Base-by-base conservation (phyloP, 768 basidiomycete species). In the Collybiopsis luxurians region DNA sequence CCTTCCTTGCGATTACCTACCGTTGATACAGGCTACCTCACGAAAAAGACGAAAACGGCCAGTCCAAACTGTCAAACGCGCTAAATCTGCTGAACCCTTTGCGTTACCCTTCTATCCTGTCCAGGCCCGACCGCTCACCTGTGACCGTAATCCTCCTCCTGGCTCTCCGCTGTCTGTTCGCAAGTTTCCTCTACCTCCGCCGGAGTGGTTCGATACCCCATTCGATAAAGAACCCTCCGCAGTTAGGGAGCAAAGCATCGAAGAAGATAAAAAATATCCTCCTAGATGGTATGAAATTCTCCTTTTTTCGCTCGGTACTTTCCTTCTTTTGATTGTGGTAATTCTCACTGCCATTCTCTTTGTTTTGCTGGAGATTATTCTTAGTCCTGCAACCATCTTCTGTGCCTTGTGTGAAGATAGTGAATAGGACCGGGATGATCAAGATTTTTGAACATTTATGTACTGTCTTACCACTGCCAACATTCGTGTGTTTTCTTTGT, bases 181-280 rank as follows among this genome's bases (percentile, higher is more conserved):
- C 17, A 54, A 44, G 26, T 1, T 30, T 11, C 42, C 53, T 15
- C 40, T 28, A 3, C 53, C 53, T 26, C 53, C 53, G 11, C 53
- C 53, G 17, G 53, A 54, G 40, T 54, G 53, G 53, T 54, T 43
- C 27, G 40, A 54, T 19, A 54, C 53, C 2, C 53, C 40, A 26
- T 54, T 43, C 24, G 19, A 28, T 13, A 31, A 49, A 4, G 21
- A 49, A 21, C 21, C 7, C 43, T 21, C 19, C 43, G 7, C 19
- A 10, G 9, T 45, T 15, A 24, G 27, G 13, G 6, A 6, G 15
- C 4, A 7, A 2, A 24, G 17, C 11, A 11, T n/a, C 21, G 53
- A 54, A 28, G 39, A 30, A n/a, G 23, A 12, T n/a, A n/a, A 52
- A 6, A 38, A 44, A 28, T 31, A 30, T 17, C 13, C 3, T n/a